phyloP scores from a whole-genome alignment of 768 basidiomycete species.

The Rhodotorula toruloides region DNA sequence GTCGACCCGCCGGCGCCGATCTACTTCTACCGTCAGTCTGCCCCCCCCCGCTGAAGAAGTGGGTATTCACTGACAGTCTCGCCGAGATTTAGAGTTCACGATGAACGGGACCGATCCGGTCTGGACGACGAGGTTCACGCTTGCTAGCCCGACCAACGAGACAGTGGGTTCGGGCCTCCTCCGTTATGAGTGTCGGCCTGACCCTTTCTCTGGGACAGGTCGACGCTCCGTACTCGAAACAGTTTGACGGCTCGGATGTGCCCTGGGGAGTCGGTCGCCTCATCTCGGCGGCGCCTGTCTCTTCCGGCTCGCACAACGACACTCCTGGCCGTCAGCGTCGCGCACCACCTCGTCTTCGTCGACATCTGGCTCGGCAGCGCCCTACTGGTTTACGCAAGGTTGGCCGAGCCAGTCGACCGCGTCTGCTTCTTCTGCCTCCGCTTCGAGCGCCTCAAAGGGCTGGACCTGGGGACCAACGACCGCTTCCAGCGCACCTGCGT shows the following conservation, averaged over 20 bases:
- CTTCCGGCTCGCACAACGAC: neutral
- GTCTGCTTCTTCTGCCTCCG: too few species aligned
- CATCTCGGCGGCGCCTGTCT: neutral
- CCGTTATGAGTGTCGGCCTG: too few species aligned
- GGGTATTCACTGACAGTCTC: neutral
- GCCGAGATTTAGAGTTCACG: constrained; percentile 15
- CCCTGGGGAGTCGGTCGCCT: constrained; percentile 34
- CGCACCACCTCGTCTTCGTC: neutral
- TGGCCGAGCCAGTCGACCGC: neutral
- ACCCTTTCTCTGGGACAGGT: too few species aligned
- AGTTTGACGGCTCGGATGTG: constrained; percentile 23
- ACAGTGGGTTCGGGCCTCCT: constrained; percentile 6
- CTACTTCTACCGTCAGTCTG: constrained; percentile 36
- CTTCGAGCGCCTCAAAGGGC: too few species aligned
- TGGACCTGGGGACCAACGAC: too few species aligned
- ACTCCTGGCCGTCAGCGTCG: neutral
- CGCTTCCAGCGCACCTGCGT: too few species aligned
- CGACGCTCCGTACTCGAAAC: constrained; percentile 8
- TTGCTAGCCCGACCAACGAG: constrained; percentile 17
- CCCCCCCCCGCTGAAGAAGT: neutral
- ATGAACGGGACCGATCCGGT: constrained; percentile 5
- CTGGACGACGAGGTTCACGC: constrained; percentile 34
- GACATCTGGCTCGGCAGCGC: too few species aligned
- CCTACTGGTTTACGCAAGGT: neutral
- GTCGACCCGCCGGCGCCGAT: constrained; percentile 33